Evolutionary conservation across 805 yeast species (phyloP), one percentile per base, ranked within the genome.

Genomic region (Ogataea haglerorum): DNA sequence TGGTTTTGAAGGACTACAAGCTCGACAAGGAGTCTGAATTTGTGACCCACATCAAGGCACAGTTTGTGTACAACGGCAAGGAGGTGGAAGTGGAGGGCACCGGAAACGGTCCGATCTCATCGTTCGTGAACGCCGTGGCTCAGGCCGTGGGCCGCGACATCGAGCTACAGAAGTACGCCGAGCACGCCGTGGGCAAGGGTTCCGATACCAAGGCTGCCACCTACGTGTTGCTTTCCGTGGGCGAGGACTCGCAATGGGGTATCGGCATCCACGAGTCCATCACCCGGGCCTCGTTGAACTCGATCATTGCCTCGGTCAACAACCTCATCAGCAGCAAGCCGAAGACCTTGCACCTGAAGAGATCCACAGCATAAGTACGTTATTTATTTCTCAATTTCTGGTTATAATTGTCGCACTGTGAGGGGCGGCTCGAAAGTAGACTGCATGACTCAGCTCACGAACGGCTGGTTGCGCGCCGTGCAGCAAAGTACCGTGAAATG

Each of bases 191-290:
- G 51, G 89, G 89, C 48, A 67, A 78, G 34, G 89, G 86, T 46
- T 74, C 87, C 3, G 73, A 73, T 47, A 78, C 85, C 40, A 75
- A 79, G 62, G 91, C 90, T 52, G 90, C 87, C 32, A 76, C 90
- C 8, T 83, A 75, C 61, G 80, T 90, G 27, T 48, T 49, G 36
- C 48, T 63, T 26, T 44, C 57, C 13, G 38, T 40, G 10, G 48
- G 46, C 14, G 67, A 43, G 10, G 38, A 45, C 10, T 56, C 64
- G 34, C 56, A 64, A 45, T 90, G 96, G 96, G 97, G 97, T 66
- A 90, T 90, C 44, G 97, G 96, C 57, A 79, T 88, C 47, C 82
- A 87, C 60, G 91, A 82, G 64, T 95, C 90, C 65, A 93, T 86
- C 40, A 82, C 95, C 18, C 83, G 82, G 57, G 93, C 96, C 34